Conservation (phyloP, 345 rosid genomes). For the Pistacia atlantica region DNA sequence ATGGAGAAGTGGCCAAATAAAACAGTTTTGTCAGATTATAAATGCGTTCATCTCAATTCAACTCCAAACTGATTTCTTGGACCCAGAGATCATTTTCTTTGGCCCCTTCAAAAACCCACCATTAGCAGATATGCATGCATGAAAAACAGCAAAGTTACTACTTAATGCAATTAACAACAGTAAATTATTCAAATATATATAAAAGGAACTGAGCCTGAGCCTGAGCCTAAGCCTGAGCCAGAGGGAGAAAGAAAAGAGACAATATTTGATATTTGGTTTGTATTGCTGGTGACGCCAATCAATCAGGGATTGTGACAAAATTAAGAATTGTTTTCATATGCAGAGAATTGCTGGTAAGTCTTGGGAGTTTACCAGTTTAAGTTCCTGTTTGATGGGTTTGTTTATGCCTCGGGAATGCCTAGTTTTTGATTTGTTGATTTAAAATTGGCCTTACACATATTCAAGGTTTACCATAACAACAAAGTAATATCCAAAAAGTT, state of each 20-base stretch:
- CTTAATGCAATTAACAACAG: too few relatives aligned
- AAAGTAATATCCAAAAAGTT: too few relatives aligned
- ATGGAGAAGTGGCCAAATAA: not conserved
- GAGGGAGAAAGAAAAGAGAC: not conserved
- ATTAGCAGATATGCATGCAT: not conserved
- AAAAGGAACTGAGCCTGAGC: too few relatives aligned
- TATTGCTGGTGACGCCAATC: too few relatives aligned
- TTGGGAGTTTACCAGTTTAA: too few relatives aligned
- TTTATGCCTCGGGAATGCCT: slow-evolving; percentile 8
- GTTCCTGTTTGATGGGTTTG: not conserved
- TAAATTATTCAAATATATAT: too few relatives aligned
- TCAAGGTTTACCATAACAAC: rapidly evolving
- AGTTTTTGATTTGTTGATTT: not conserved
- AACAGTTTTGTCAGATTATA: not conserved
- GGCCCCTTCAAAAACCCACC: slow-evolving; percentile 15
- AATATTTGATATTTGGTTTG: not conserved
- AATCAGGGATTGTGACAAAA: slow-evolving; percentile 3
- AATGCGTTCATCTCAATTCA: slow-evolving; percentile 11
- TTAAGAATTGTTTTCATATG: not conserved
- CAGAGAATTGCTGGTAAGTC: not conserved
- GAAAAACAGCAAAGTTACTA: too few relatives aligned
- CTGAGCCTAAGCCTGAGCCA: too few relatives aligned
- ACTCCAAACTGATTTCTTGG: slow-evolving; percentile 17
- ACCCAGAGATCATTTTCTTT: slow-evolving; percentile 10
- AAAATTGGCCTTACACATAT: too few relatives aligned